phyloP scores from a whole-genome alignment of 2,329 filamentous ascomycete species.

The Sclerotinia trifoliorum region DNA sequence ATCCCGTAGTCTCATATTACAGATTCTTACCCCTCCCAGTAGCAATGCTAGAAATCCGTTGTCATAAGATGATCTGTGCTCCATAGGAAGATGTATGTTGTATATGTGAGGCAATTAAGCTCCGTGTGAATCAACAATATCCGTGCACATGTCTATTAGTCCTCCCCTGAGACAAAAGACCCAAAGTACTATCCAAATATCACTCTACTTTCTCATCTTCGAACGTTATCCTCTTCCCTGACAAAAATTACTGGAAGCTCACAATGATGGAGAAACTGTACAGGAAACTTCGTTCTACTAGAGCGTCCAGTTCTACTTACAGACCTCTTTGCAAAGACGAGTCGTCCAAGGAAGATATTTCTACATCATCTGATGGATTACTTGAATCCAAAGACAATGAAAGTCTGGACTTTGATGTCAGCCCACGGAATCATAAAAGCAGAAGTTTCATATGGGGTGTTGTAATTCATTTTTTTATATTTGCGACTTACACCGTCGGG shows the following conservation, averaged over 20 bases:
- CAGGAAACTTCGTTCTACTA: neutral
- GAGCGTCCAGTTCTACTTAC: neutral
- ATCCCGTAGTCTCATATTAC: neutral
- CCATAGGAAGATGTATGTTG: neutral
- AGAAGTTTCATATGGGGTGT: neutral
- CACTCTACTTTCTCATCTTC: neutral
- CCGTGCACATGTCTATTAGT: neutral
- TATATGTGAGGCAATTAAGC: neutral
- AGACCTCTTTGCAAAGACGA: neutral
- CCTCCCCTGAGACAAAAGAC: neutral
- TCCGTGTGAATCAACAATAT: neutral
- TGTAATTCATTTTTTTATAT: slow-evolving; percentile 11
- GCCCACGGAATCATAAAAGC: neutral
- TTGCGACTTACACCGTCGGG: neutral
- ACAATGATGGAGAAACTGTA: neutral
- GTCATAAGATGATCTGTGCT: too few species aligned
- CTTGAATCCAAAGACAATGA: neutral
- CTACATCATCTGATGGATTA: neutral
- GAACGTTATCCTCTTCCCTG: neutral
- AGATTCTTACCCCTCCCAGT: neutral
- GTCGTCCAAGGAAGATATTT: neutral
- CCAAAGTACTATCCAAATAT: neutral
- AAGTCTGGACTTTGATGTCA: neutral
- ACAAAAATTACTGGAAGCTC: neutral
- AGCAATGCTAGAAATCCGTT: neutral